A percentile compares a stretch with the other conserved stretches of the same genome.
Conservation (phyloP, 208 protist species). For the Borovskyia barvae region DNA sequence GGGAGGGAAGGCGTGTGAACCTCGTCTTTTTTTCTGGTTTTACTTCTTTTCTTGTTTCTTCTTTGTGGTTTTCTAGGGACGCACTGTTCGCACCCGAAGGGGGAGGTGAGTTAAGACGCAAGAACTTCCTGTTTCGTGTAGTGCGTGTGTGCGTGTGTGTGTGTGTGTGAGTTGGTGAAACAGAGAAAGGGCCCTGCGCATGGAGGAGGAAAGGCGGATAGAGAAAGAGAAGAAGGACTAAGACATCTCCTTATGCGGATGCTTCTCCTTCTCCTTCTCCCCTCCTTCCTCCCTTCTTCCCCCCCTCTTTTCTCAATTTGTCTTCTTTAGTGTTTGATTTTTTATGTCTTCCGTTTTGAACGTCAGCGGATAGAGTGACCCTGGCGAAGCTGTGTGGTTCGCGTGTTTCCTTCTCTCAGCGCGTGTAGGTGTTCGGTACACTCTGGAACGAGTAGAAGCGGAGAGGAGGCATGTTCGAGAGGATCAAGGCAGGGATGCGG, state of each 20-base stretch:
- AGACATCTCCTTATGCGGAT: neutral
- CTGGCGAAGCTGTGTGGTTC: too few relatives aligned
- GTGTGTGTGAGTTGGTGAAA: neutral
- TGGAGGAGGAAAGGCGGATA: neutral
- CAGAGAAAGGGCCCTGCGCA: too few relatives aligned
- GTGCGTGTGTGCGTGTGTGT: slow-evolving; percentile 1
- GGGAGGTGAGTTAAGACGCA: too few relatives aligned
- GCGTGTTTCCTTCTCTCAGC: too few relatives aligned
- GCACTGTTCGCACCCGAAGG: too few relatives aligned
- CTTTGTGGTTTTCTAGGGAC: neutral
- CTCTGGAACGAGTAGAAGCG: too few relatives aligned
- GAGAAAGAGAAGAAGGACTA: slow-evolving; percentile 12
- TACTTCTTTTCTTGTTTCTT: neutral
- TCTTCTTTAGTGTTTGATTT: slow-evolving; percentile 5
- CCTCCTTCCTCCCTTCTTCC: neutral
- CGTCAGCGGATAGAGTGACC: too few relatives aligned
- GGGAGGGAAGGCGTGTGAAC: too few relatives aligned
- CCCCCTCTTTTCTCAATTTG: neutral
- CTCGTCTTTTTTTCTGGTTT: neutral
- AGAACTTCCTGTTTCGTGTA: neutral
- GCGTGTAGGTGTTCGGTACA: too few relatives aligned
- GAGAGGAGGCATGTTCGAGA: too few relatives aligned
- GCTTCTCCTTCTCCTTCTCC: too few relatives aligned
- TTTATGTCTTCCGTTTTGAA: slow-evolving; percentile 12
- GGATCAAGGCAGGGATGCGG: too few relatives aligned